These are phyloP conservation scores for Coemansia interrupta DNA, from an alignment of 192 early-diverging fungal species.

Conservation along the genomic window DNA sequence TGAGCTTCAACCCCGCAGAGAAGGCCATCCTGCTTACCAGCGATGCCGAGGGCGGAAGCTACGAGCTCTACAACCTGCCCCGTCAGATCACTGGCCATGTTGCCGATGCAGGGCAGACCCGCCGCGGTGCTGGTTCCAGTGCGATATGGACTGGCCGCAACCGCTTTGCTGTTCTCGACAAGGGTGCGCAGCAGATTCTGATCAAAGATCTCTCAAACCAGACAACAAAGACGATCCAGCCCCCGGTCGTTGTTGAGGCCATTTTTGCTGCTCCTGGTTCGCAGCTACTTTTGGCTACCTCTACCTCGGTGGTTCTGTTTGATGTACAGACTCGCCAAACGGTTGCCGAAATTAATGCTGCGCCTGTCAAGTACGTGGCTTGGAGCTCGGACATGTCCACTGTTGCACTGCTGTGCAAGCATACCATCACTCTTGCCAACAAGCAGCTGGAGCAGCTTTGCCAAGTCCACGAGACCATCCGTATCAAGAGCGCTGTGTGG, in stretches of 20 bases:
- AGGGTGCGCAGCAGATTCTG: slow-evolving; percentile 72
- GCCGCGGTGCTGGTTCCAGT: slow-evolving; percentile 74
- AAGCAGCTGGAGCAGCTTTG: slow-evolving; percentile 86
- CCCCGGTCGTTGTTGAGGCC: slow-evolving; percentile 71
- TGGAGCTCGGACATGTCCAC: slow-evolving; percentile 88
- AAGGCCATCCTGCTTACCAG: slow-evolving; percentile 80
- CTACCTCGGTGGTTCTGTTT: slow-evolving; percentile 84
- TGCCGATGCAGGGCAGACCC: slow-evolving; percentile 55
- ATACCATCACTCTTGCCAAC: slow-evolving; percentile 86
- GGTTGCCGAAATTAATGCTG: slow-evolving; percentile 73
- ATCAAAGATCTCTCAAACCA: slow-evolving; percentile 86
- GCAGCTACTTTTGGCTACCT: slow-evolving; percentile 72
- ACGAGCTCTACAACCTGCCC: slow-evolving; percentile 86
- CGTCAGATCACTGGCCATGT: slow-evolving; percentile 55
- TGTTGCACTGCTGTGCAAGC: slow-evolving; percentile 93
- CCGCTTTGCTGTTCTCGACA: slow-evolving; percentile 94
- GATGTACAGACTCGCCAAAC: slow-evolving; percentile 81
- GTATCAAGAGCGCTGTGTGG: slow-evolving; percentile 97
- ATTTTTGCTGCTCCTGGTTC: slow-evolving; percentile 89
- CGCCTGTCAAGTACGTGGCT: slow-evolving; percentile 88
- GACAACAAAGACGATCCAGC: slow-evolving; percentile 85
- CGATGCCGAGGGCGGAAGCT: slow-evolving; percentile 81
- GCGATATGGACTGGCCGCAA: slow-evolving; percentile 96
- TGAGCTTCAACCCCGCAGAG: slow-evolving; percentile 96
- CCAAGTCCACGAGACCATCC: slow-evolving; percentile 94